Base-by-base conservation (phyloP, 495 filamentous ascomycete species). In the Hypomontagnella submonticulosa region DNA sequence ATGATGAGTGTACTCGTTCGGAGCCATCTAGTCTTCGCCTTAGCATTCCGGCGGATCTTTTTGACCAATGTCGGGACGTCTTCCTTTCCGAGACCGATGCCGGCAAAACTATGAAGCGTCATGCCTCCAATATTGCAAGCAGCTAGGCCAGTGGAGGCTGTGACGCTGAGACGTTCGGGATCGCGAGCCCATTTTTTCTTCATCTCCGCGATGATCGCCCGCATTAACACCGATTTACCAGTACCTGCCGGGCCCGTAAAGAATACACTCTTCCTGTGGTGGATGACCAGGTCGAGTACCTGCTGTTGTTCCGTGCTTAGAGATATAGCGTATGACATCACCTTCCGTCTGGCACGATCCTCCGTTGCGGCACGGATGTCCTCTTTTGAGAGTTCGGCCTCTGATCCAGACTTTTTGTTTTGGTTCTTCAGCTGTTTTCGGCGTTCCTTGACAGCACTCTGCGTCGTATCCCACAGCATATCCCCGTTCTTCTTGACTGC, bases 171-270 rank as follows among this genome's bases (percentile, higher is more conserved):
- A 27, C 89, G 82, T 67, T 97, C 95, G 0, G 88, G 85, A 60
- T 97, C 90, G 13, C 82, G 80, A 12, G 71, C 79, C 73, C 89
- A 89, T 71, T 93, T 97, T 43, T 83, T 83, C 27, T 89, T 92
- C 42, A 98, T 78, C 5, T 89, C 84, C 11, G 84, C 75, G 69
- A 99, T 97, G 58, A 97, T 95, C 61, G 95, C 87, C 57, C 95
- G 85, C 82, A 99, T 90, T 46, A 99, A 80, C 2, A 98, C 95
- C 0, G 95, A 99, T 78, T 99, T 99, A 62, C 95, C 95, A 16
- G 95, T 99, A 73, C 95, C 95, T 56, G 95, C 95, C 40, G 95
- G 96, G 57, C 95, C 95, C 1, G 95, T 99, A 76, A 98, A 99
- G 81, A 99, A 99, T 3, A 97, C 93, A 67, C 95, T 97, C 71